Conservation (phyloP, 768 basidiomycete genomes). For the Xanthoconium purpureum region DNA sequence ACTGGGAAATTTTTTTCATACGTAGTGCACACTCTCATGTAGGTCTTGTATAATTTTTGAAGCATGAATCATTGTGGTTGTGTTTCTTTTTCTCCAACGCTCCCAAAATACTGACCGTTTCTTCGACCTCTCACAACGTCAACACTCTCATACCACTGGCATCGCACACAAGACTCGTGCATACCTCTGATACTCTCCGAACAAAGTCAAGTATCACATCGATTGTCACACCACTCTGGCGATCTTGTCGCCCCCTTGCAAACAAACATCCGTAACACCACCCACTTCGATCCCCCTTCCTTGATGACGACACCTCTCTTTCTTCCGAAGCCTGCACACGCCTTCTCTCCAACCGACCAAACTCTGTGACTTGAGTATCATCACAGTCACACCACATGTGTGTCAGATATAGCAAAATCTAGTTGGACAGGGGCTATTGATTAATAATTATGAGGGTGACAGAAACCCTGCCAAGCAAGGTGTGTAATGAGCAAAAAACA, state of each 20-base stretch:
- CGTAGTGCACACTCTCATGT: too few species aligned
- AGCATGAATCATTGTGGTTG: too few species aligned
- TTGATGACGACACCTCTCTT: neutral
- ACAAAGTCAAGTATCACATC: neutral
- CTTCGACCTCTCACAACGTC: neutral
- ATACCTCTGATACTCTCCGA: neutral
- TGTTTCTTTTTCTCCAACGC: neutral
- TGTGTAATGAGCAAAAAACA: too few species aligned
- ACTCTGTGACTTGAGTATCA: too few species aligned
- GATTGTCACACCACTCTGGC: neutral
- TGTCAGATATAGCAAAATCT: too few species aligned
- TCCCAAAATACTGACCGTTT: neutral
- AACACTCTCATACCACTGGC: neutral
- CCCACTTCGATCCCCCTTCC: neutral
- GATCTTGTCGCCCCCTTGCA: neutral
- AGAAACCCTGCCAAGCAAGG: too few species aligned
- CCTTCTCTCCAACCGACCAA: constrained; percentile 17
- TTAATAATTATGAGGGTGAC: too few species aligned
- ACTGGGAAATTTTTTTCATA: too few species aligned
- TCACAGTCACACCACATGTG: too few species aligned
- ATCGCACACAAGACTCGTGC: neutral
- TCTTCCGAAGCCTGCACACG: constrained; percentile 1
- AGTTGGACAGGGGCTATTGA: too few species aligned
- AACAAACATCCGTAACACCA: neutral
- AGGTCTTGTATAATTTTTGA: too few species aligned